A percentile compares a stretch with the other conserved stretches of the same genome.
Evolutionary conservation across 2,329 filamentous ascomycete species (phyloP).

Genomic region (Proliferodiscus dingleyae): DNA sequence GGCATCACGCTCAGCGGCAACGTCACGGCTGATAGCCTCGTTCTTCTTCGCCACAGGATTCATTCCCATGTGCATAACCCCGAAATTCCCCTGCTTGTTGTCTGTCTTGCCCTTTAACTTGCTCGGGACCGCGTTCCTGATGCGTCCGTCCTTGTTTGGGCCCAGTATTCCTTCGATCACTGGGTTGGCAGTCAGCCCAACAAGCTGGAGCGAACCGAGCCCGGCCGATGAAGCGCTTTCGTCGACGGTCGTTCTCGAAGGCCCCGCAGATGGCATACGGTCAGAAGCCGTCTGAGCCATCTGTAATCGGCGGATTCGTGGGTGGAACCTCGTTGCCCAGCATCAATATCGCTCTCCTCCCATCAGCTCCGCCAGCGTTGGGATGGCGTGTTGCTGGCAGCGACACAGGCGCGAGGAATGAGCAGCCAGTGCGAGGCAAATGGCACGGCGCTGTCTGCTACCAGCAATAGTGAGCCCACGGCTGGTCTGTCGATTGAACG

Average conservation of each 20-base stretch:
- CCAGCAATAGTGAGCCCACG: slow-evolving; percentile 16
- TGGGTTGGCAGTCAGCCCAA: slow-evolving; percentile 38
- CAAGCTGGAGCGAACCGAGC: slow-evolving; percentile 51
- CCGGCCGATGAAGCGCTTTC: slow-evolving; percentile 23
- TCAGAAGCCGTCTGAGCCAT: slow-evolving; percentile 24
- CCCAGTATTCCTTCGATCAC: slow-evolving; percentile 27
- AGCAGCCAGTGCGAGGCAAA: slow-evolving; percentile 22
- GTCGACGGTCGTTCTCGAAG: slow-evolving; percentile 16
- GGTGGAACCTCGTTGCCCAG: background rate
- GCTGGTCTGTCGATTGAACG: slow-evolving; percentile 8
- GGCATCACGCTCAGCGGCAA: slow-evolving; percentile 50
- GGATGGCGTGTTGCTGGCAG: slow-evolving; percentile 6
- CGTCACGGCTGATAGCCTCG: slow-evolving; percentile 29
- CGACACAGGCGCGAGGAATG: slow-evolving; percentile 19
- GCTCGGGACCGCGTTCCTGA: slow-evolving; percentile 55
- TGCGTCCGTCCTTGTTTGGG: slow-evolving; percentile 43
- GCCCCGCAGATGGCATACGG: slow-evolving; percentile 14
- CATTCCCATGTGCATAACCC: slow-evolving; percentile 56
- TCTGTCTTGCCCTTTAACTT: slow-evolving; percentile 57
- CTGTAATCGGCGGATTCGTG: slow-evolving; percentile 1
- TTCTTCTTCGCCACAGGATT: slow-evolving; percentile 37
- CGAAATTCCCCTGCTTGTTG: slow-evolving; percentile 54
- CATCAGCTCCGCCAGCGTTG: slow-evolving; percentile 13
- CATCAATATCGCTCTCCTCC: slow-evolving; percentile 3
- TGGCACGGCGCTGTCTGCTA: slow-evolving; percentile 14